phyloP scores from a whole-genome alignment of 2,329 filamentous ascomycete species.

The Blumeria hordei region DNA sequence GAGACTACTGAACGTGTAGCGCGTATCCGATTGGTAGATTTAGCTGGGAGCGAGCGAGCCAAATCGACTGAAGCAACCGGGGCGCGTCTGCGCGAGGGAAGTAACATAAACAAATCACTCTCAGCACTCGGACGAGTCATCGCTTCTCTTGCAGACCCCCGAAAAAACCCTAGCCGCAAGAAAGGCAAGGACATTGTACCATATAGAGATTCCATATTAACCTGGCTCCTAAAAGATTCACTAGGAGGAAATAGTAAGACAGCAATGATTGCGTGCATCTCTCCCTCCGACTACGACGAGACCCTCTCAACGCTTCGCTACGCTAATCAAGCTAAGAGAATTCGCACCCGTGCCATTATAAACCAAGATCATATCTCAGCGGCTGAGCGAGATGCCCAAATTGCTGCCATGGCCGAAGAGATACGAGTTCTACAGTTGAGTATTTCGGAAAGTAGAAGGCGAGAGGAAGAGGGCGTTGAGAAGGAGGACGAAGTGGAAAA shows the following conservation, averaged over 20 bases:
- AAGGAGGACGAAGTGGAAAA: constrained; percentile 75
- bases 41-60: constrained; percentile 83
- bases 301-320: constrained; percentile 90
- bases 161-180: constrained; percentile 33
- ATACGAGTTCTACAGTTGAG: constrained; percentile 68
- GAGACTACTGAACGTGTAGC: constrained; percentile 90
- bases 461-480: constrained; percentile 43
- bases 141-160: constrained; percentile 55
- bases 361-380: constrained; percentile 89
- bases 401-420: constrained; percentile 82
- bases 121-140: constrained; percentile 92
- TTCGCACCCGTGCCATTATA: constrained; percentile 78
- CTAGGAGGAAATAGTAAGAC: constrained; percentile 94
- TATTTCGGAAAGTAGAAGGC: constrained; percentile 36
- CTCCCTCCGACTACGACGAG: constrained; percentile 88
- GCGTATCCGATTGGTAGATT: constrained; percentile 79
- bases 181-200: constrained; percentile 53
- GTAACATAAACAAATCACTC: constrained; percentile 97
- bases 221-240: constrained; percentile 82
- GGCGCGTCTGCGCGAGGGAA: constrained; percentile 70
- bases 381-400: constrained; percentile 83
- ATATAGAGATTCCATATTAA: constrained; percentile 69
- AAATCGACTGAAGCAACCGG: constrained; percentile 92
- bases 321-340: constrained; percentile 91
- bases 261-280: constrained; percentile 96